Conservation (phyloP, 768 basidiomycete species). For the Lentinula boryana region DNA sequence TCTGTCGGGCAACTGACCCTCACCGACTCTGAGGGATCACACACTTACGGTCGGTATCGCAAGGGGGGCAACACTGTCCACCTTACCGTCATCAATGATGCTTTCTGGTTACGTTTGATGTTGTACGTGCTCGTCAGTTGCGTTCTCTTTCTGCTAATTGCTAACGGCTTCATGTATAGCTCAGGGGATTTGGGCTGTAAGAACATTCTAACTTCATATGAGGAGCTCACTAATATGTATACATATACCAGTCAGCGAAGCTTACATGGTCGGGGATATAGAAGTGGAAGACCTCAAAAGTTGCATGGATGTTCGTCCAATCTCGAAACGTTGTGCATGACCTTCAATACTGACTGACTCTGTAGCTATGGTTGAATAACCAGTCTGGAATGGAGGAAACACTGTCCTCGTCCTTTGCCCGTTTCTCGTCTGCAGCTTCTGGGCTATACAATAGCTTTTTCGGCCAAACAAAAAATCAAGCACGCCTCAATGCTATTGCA, state of each 20-base stretch:
- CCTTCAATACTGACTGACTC: not conserved
- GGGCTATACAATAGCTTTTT: constrained; percentile 66
- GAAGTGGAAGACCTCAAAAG: constrained; percentile 54
- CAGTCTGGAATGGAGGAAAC: constrained; percentile 52
- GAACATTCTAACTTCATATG: constrained; percentile 11
- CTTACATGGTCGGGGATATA: constrained; percentile 68
- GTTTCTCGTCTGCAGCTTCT: constrained; percentile 51
- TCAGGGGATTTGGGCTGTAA: constrained; percentile 64
- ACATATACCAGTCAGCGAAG: constrained; percentile 55
- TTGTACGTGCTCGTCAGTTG: constrained; percentile 32
- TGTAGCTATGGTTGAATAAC: constrained; percentile 64
- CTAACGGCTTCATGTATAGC: constrained; percentile 23
- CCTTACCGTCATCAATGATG: constrained; percentile 48
- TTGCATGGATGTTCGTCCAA: constrained; percentile 52
- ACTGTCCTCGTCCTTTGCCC: constrained; percentile 50
- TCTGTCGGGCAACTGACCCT: constrained; percentile 55
- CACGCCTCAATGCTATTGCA: constrained; percentile 74
- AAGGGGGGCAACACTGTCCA: constrained; percentile 59
- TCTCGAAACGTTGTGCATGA: not conserved
- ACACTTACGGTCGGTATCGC: constrained; percentile 51
- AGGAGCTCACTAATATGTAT: not conserved
- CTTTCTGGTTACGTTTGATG: constrained; percentile 65
- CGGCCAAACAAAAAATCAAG: constrained; percentile 67
- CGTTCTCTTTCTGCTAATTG: constrained; percentile 1
- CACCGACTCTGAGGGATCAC: constrained; percentile 52